Evolutionary conservation across 495 filamentous ascomycete genomes (phyloP).

Genomic region (Parathielavia hyrcaniae): DNA sequence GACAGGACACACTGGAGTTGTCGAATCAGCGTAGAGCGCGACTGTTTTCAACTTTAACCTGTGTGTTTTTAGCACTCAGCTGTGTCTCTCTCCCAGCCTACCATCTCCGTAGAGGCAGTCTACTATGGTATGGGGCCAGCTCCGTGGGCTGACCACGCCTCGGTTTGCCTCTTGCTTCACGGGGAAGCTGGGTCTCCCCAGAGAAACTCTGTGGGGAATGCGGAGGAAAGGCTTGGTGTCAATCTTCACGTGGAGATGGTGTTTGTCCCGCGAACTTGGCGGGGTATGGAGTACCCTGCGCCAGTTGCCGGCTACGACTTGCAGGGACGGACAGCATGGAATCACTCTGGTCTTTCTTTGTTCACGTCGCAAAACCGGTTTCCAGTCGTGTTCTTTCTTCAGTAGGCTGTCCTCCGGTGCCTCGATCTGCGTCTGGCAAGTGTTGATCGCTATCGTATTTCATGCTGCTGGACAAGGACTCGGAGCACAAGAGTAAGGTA

Average conservation of each 20-base stretch:
- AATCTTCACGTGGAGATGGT: background rate
- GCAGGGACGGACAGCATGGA: background rate
- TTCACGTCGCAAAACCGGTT: constrained; percentile 1
- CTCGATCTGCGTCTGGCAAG: background rate
- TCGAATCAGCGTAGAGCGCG: background rate
- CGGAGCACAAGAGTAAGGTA: no score
- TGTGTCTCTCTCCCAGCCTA: background rate
- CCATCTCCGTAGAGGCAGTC: background rate
- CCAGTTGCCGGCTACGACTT: background rate
- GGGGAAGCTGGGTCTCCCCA: constrained; percentile 2
- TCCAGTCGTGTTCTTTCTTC: background rate
- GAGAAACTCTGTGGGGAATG: constrained; percentile 2
- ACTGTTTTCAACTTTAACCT: background rate
- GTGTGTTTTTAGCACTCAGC: background rate
- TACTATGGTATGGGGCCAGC: background rate
- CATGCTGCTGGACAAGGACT: no score
- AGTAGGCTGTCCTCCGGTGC: background rate
- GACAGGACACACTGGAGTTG: background rate
- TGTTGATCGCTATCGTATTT: background rate
- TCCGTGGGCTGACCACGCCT: background rate
- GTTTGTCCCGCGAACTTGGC: background rate
- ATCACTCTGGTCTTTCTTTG: background rate
- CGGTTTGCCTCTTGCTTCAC: constrained; percentile 6
- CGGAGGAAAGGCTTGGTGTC: background rate
- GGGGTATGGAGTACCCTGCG: background rate